Percentiles rank a stretch among this genome's conserved stretches.
These are phyloP conservation scores for Ophiosphaerella korrae DNA, from an alignment of 2,329 filamentous ascomycete genomes.

Conservation along the genomic window DNA sequence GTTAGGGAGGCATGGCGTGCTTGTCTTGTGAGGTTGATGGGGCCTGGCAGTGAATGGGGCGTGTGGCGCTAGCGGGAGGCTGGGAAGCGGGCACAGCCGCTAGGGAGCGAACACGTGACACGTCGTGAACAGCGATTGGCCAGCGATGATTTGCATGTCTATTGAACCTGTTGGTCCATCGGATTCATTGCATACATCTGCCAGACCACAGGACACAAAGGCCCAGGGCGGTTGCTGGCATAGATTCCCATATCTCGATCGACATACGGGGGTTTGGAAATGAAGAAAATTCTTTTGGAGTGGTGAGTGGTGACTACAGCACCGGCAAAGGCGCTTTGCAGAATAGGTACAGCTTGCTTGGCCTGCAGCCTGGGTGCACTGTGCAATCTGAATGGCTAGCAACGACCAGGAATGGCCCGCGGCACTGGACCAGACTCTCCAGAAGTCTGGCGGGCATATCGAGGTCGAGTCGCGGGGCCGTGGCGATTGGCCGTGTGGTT, in stretches of 20 bases:
- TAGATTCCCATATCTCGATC: conserved; percentile 7
- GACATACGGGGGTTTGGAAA: too few species aligned
- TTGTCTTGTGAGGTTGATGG: neutral
- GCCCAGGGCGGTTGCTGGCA: conserved; percentile 26
- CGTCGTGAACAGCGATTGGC: too few species aligned
- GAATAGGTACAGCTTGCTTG: neutral
- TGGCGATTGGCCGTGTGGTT: too few species aligned
- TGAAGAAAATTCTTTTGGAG: too few species aligned
- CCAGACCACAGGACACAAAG: conserved; percentile 25
- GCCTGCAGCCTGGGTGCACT: neutral
- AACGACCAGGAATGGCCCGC: neutral
- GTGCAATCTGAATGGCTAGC: conserved; percentile 2
- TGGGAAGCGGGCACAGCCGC: conserved; percentile 2
- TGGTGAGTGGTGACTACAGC: too few species aligned
- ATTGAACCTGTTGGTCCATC: conserved; percentile 7
- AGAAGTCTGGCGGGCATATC: too few species aligned
- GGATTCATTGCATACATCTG: conserved; percentile 27
- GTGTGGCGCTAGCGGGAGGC: conserved; percentile 17
- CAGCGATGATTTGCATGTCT: too few species aligned
- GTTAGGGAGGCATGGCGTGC: conserved; percentile 27
- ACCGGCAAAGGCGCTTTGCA: conserved; percentile 4
- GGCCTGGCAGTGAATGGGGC: conserved; percentile 2
- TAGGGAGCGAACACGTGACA: too few species aligned
- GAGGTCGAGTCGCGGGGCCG: too few species aligned
- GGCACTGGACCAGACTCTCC: neutral